Percentiles rank a stretch among this genome's conserved stretches.
phyloP scores from a whole-genome alignment of 2,329 filamentous ascomycete genomes.

The Stagonosporopsis cucurbitacearum region DNA sequence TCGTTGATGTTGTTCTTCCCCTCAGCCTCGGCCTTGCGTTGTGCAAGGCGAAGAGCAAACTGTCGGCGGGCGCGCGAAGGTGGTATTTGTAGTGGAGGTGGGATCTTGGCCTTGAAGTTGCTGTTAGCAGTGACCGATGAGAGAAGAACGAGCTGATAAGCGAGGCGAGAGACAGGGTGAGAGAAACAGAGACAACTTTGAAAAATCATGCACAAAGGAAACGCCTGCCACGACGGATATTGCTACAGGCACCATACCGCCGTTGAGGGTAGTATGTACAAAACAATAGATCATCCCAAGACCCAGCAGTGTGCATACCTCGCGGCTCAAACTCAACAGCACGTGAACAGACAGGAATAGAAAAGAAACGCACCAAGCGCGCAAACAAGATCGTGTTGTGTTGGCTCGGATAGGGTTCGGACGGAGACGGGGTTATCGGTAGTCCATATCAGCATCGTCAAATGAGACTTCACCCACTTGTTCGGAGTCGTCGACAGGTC shows the following conservation, averaged over 20 bases:
- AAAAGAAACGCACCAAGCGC: slow-evolving; percentile 50
- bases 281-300: slow-evolving; percentile 14
- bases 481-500: slow-evolving; percentile 62
- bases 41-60: slow-evolving; percentile 79
- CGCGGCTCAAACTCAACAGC: slow-evolving; percentile 21
- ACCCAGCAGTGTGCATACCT: slow-evolving; percentile 21
- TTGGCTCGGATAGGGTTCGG: slow-evolving; percentile 23
- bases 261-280: slow-evolving; percentile 38
- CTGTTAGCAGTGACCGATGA: slow-evolving; percentile 53
- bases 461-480: slow-evolving; percentile 71
- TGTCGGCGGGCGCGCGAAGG: slow-evolving; percentile 87
- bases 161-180: slow-evolving; percentile 5
- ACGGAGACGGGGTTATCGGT: slow-evolving; percentile 54
- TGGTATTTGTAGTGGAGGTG: slow-evolving; percentile 75
- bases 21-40: slow-evolving; percentile 55
- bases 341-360: slow-evolving; percentile 19
- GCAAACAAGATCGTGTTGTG: slow-evolving; percentile 41
- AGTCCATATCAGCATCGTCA: slow-evolving; percentile 67
- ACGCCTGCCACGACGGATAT: slow-evolving; percentile 33
- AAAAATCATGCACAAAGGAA: slow-evolving; percentile 19
- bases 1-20: slow-evolving; percentile 24
- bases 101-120: slow-evolving; percentile 22
- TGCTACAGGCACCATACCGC: slow-evolving; percentile 43
- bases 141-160: slow-evolving; percentile 12
- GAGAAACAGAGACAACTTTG: slow-evolving; percentile 1